phyloP scores from a whole-genome alignment of 2,329 filamentous ascomycete species.

The Trichocomaceae sp. region DNA sequence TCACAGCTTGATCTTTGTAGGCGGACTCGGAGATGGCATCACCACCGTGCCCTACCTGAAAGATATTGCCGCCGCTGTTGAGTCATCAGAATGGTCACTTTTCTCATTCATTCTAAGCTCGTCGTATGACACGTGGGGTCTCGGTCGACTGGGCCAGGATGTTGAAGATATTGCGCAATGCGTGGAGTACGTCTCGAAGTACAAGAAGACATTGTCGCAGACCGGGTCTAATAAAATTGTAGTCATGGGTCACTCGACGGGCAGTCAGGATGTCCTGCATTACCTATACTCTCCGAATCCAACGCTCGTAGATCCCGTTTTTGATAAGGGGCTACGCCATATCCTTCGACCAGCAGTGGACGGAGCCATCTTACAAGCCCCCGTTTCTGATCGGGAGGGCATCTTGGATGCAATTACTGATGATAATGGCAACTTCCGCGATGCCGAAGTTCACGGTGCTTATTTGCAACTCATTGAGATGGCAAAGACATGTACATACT shows the following conservation, averaged over 20 bases:
- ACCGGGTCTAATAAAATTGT: constrained; percentile 47
- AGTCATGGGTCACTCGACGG: constrained; percentile 63
- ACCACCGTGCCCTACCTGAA: constrained; percentile 50
- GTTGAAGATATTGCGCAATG: constrained; percentile 48
- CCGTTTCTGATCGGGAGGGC: constrained; percentile 69
- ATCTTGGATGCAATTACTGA: constrained; percentile 33
- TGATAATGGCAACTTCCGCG: constrained; percentile 13
- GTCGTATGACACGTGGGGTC: constrained; percentile 51
- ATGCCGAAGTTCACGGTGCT: constrained; percentile 16
- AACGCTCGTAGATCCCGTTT: constrained; percentile 23
- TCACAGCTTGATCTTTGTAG: constrained; percentile 53
- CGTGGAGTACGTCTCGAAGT: constrained; percentile 44
- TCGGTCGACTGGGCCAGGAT: constrained; percentile 47
- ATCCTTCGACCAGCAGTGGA: constrained; percentile 52
- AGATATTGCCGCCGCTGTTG: constrained; percentile 44
- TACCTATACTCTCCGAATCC: constrained; percentile 48
- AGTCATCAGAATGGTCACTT: constrained; percentile 47
- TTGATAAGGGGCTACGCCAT: constrained; percentile 23
- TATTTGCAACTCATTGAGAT: constrained; percentile 31
- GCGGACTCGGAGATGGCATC: constrained; percentile 53
- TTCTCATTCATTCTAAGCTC: constrained; percentile 47
- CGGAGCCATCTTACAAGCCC: constrained; percentile 72
- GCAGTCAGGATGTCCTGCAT: constrained; percentile 62
- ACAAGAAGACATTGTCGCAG: constrained; percentile 21
- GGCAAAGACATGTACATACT: constrained; percentile 22